Base-by-base conservation (phyloP, 495 filamentous ascomycete genomes). In the Penicillium arizonense region DNA sequence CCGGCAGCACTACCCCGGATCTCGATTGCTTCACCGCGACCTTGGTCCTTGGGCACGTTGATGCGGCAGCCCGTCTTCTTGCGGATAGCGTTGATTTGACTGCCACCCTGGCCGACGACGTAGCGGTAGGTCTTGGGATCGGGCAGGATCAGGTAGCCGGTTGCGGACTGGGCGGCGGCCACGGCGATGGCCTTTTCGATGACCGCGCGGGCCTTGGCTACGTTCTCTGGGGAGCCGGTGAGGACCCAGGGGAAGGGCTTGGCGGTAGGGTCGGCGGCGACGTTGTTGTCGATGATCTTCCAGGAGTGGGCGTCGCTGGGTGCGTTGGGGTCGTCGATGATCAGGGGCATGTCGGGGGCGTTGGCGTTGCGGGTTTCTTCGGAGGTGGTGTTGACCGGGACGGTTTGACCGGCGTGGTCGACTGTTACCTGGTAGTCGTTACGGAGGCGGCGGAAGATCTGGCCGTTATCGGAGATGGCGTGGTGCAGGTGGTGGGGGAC, bases 51-150 rank as follows among this genome's bases (percentile, higher is more conserved):
- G 37, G 94, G 94, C 41, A 97, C 90, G 34, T 87, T 90, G 69
- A 99, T 93, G 66, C 86, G 87, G 76, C 91, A 96, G 26, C 88
- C 90, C 39, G 91, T 97, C 75, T 92, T 83, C 71, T 88, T 90
- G 50, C 95, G 85, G 65, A 99, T 97, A 9, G 80, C 73, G 68
- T 96, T 96, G 71, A 99, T 91, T 67, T 91, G 89, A 67, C 82
- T 87, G 52, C 94, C 95, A 42, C 88, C 87, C 61, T 85, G 87
- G 20, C 94, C 94, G 51, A 99, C 89, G 36, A 99, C 87, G 55
- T 87, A 87, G 49, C 93, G 84, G 77, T 97, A 95, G 41, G 88
- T 91, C 38, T 82, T 82, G 7, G 95, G 91, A 62, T 97, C 92
- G 0, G 92, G 90, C 18, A 97, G 80, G 58, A 91, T 83, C 40